A percentile compares a stretch with the other conserved stretches of the same genome.
These are phyloP conservation scores for Taiozyma sp. DNA, from an alignment of 1,139 yeast genomes.

Conservation along the genomic window DNA sequence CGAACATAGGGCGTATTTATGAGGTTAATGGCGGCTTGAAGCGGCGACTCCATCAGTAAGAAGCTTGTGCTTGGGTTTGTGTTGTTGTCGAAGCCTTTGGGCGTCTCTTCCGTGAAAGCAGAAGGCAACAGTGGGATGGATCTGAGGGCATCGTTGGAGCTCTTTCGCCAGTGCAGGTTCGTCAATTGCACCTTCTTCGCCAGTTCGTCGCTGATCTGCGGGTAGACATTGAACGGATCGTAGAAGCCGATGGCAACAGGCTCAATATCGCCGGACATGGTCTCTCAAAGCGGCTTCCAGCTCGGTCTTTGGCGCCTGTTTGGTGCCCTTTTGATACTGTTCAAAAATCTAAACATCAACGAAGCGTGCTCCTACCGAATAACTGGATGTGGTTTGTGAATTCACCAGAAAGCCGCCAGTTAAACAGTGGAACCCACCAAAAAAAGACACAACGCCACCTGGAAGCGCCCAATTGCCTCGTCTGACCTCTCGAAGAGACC, in stretches of 20 bases:
- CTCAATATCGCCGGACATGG: constrained; percentile 8
- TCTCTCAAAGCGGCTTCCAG: neutral
- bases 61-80: constrained; percentile 1
- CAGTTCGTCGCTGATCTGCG: constrained; percentile 48
- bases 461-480: neutral
- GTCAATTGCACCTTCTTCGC: constrained; percentile 56
- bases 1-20: constrained; percentile 51
- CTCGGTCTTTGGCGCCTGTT: neutral
- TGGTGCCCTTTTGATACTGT: neutral
- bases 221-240: constrained; percentile 77
- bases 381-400: neutral
- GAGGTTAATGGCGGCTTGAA: constrained; percentile 6
- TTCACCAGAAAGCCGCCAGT: neutral
- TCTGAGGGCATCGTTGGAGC: constrained; percentile 51
- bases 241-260: constrained; percentile 61
- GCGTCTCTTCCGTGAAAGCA: constrained; percentile 56
- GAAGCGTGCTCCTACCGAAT: neutral
- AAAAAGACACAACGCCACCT: neutral
- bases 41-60: neutral
- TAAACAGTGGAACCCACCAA: no score
- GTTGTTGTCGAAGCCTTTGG: constrained; percentile 31
- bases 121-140: constrained; percentile 66
- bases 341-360: neutral
- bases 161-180: constrained; percentile 75
- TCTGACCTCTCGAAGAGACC: neutral